Evolutionary conservation across 2,329 filamentous ascomycete species (phyloP).

Genomic region (Fusarium sp.): DNA sequence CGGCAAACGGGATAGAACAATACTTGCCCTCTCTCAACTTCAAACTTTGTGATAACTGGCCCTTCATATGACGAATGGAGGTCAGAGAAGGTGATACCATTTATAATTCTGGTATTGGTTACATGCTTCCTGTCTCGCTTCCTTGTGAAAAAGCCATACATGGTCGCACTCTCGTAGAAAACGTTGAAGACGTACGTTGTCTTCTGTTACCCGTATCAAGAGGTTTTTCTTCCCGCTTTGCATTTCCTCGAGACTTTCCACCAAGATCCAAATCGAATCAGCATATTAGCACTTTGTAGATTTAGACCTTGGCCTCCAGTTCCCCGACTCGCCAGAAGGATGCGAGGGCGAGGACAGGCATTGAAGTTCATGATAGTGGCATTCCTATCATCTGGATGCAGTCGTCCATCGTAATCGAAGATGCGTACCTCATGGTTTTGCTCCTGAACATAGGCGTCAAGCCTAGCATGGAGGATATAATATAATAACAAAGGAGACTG

Average conservation of each 20-base stretch:
- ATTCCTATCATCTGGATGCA: not conserved
- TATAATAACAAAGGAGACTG: not conserved
- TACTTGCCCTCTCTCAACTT: rapidly evolving
- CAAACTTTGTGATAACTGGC: not conserved
- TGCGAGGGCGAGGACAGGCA: not conserved
- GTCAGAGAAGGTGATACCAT: not conserved
- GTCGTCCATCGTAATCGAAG: not conserved
- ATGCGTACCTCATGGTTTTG: rapidly evolving
- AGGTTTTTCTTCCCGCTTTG: not conserved
- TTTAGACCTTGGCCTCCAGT: not conserved
- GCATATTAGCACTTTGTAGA: not conserved
- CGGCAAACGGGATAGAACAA: not conserved
- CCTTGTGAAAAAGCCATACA: not conserved
- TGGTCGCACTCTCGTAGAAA: not conserved
- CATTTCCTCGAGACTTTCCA: not conserved
- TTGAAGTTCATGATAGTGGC: not conserved
- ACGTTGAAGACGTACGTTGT: not conserved
- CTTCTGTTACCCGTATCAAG: not conserved
- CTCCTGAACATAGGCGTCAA: not conserved
- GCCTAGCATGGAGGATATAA: not conserved
- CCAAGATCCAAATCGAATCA: not conserved
- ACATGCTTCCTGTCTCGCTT: not conserved
- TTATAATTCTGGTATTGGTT: not conserved
- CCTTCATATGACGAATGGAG: too few relatives aligned
- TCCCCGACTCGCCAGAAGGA: not conserved